These are phyloP conservation scores for Kokia cookei DNA, from an alignment of 441 rosid species.

Conservation along the genomic window DNA sequence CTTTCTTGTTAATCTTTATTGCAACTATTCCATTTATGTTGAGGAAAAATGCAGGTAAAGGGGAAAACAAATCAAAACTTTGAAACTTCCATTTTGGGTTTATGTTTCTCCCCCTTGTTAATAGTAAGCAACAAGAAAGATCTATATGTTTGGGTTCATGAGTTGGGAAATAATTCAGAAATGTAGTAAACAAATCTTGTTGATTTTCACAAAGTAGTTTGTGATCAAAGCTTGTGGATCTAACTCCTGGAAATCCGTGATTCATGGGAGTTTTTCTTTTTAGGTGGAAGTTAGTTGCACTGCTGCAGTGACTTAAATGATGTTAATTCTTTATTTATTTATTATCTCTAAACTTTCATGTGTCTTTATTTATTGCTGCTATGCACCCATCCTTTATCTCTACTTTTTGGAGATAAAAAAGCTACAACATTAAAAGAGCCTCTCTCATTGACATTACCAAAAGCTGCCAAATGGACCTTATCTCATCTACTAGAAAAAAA, in stretches of 20 bases:
- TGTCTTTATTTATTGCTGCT: slow-evolving; percentile 18
- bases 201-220: slow-evolving; percentile 11
- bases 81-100: not conserved
- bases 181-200: not conserved
- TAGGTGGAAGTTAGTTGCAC: slow-evolving; percentile 29
- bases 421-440: slow-evolving; percentile 1
- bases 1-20: not conserved
- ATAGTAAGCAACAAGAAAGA: not conserved
- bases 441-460: not conserved
- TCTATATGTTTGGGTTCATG: not conserved
- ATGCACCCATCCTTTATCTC: slow-evolving; percentile 14
- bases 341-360: slow-evolving; percentile 21
- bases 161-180: slow-evolving; percentile 1
- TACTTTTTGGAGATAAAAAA: slow-evolving; percentile 14
- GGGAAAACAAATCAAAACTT: not conserved
- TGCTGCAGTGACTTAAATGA: slow-evolving; percentile 21
- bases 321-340: slow-evolving; percentile 8
- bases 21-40: not conserved
- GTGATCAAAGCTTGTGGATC: slow-evolving; percentile 22
- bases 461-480: slow-evolving; percentile 22
- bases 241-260: slow-evolving; percentile 31
- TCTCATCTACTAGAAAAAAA: slow-evolving; percentile 8
- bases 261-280: slow-evolving; percentile 37
- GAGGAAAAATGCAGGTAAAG: slow-evolving; percentile 4
- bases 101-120: not conserved